Conservation (phyloP, 1,139 yeast genomes). For the Trichomonascaceae sp. region DNA sequence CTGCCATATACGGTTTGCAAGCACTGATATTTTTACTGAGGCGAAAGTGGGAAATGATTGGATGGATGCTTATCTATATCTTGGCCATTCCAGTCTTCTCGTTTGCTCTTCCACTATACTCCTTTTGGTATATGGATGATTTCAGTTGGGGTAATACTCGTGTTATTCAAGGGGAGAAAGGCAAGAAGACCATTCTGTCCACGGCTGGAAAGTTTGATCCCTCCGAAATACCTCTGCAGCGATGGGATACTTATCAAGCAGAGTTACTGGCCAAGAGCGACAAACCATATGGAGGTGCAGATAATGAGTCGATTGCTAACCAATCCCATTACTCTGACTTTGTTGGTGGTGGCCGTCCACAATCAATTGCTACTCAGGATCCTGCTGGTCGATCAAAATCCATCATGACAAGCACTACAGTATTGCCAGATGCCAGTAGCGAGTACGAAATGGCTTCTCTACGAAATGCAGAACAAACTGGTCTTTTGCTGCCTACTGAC, state of each 20-base stretch:
- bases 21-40: constrained; percentile 36
- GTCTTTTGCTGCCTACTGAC: constrained; percentile 30
- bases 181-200: constrained; percentile 32
- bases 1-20: constrained; percentile 38
- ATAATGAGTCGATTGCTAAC: constrained; percentile 16
- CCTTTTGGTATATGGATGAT: constrained; percentile 43
- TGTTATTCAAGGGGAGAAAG: constrained; percentile 38
- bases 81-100: constrained; percentile 38
- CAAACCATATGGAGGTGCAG: constrained; percentile 15
- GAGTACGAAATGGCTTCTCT: constrained; percentile 7
- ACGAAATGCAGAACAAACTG: background rate
- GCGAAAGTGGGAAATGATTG: constrained; percentile 41
- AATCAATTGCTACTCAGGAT: background rate
- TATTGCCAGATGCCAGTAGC: constrained; percentile 11
- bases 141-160: constrained; percentile 44
- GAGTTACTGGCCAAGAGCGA: constrained; percentile 28
- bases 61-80: constrained; percentile 40
- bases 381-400: constrained; percentile 7
- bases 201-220: constrained; percentile 39
- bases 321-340: constrained; percentile 8
- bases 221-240: constrained; percentile 34
- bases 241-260: constrained; percentile 38
- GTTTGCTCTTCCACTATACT: constrained; percentile 35
- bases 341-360: constrained; percentile 6
- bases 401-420: constrained; percentile 5